Base-by-base conservation (phyloP, 202 grass and related monocot species). In the Cymbopogon flexuosus region DNA sequence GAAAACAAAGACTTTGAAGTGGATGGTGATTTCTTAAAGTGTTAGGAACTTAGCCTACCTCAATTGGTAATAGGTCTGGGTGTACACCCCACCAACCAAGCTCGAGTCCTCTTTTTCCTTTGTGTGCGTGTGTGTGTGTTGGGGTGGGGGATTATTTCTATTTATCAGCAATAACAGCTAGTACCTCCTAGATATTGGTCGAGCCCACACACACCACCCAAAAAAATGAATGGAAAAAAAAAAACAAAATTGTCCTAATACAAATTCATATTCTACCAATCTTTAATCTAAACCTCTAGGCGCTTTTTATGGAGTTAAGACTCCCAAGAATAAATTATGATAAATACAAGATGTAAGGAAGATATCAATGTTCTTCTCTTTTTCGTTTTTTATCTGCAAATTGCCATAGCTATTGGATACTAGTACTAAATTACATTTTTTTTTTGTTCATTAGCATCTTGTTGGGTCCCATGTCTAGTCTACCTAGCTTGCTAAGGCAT, bases 11-110 rank as follows among this genome's bases (percentile, higher is more conserved):
- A 65, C 16, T 65, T 51, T 33, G 18, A 72, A 31, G 23, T 27
- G 27, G 22, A 64, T 72, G 54, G 29, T 85, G 70, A 84, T 65
- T 79, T 57, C 18, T 11, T 64, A 30, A 8, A 72, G 21, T 23
- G 7, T 65, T 30, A 45, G 43, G 8, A 69, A 69, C 12, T 69
- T 39, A 69, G 11, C 39, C 69, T 19, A 31, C 8, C 43, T 71
- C 24, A 31, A 23, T 71, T 49, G 42, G 14, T 59, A 59, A 59
- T 16, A 70, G 31, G 31, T 33, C 31, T 33, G 2, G 31, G 31
- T 33, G 31, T 27, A 27, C 27, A 27, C 27, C 27, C 27, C 27
- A 27, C 31, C 31, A 33, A 1, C 31, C 31, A 33, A 33, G 2
- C 27, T 27, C 27, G 27, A 27, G 27, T 27, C 27, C 27, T 27